Conservation (phyloP, 2,329 filamentous ascomycete genomes). For the Botryotinia convoluta region DNA sequence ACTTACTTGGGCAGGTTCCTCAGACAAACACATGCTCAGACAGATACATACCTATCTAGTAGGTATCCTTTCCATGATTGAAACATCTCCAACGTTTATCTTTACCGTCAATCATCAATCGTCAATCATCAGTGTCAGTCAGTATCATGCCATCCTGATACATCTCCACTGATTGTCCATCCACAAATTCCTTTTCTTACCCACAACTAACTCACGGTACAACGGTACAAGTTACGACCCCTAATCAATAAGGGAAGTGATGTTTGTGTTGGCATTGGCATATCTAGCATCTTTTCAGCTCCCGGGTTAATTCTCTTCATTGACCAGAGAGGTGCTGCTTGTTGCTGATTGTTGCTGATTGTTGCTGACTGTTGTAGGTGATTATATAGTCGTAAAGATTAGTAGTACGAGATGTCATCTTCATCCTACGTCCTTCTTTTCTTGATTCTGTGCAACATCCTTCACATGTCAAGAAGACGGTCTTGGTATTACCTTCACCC, state of each 20-base stretch:
- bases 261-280: not conserved
- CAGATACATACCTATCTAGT: not conserved
- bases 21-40: not conserved
- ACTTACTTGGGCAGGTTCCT: not conserved
- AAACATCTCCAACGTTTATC: not conserved
- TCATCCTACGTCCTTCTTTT: not conserved
- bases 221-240: not conserved
- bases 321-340: not conserved
- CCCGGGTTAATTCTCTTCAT: not conserved
- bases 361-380: not conserved
- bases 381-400: not conserved
- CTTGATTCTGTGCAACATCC: not conserved
- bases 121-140: not conserved
- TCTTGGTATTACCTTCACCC: not conserved
- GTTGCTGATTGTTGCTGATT: not conserved
- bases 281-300: not conserved
- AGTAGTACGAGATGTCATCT: not conserved
- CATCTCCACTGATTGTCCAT: not conserved
- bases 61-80: not conserved
- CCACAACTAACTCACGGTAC: not conserved
- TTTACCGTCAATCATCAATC: not conserved
- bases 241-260: not conserved
- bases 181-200: not conserved
- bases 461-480: not conserved
- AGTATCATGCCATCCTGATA: not conserved